Conservation (phyloP, 441 rosid species). For the Daphne laureola region DNA sequence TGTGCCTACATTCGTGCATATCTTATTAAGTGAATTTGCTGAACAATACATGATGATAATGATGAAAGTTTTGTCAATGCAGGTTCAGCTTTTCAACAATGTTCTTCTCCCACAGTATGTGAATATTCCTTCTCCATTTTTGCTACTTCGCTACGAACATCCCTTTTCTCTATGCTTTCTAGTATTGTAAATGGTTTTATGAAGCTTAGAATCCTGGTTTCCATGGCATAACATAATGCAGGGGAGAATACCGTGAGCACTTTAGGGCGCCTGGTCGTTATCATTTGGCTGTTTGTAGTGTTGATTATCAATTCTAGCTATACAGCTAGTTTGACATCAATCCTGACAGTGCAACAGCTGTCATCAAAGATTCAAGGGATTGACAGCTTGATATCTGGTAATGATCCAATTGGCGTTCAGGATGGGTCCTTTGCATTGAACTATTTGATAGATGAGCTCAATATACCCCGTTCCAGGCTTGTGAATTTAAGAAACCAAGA, state of each 20-base stretch:
- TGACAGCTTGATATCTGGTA: constrained; percentile 55
- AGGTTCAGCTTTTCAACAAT: constrained; percentile 99
- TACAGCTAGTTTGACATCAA: constrained; percentile 93
- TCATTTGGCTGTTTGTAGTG: constrained; percentile 90
- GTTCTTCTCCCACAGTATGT: constrained; percentile 96
- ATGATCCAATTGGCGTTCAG: constrained; percentile 81
- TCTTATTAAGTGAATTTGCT: not conserved
- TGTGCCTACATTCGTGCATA: no score
- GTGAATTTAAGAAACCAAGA: constrained; percentile 37
- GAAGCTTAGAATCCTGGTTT: constrained; percentile 14
- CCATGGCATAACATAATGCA: constrained; percentile 24
- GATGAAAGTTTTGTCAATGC: constrained; percentile 27
- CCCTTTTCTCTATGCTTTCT: not conserved
- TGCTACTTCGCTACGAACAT: no score
- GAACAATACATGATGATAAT: not conserved
- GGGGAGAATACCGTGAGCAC: constrained; percentile 92
- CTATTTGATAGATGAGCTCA: constrained; percentile 72
- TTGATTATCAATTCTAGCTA: constrained; percentile 94
- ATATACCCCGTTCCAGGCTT: constrained; percentile 62
- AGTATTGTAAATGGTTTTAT: not conserved
- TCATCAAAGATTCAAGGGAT: constrained; percentile 77
- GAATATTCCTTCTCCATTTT: constrained; percentile 2
- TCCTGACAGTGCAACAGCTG: constrained; percentile 86
- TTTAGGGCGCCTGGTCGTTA: constrained; percentile 74
- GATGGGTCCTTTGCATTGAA: constrained; percentile 79